phyloP scores from a whole-genome alignment of 768 basidiomycete genomes.

The Tephrocybe rancida region DNA sequence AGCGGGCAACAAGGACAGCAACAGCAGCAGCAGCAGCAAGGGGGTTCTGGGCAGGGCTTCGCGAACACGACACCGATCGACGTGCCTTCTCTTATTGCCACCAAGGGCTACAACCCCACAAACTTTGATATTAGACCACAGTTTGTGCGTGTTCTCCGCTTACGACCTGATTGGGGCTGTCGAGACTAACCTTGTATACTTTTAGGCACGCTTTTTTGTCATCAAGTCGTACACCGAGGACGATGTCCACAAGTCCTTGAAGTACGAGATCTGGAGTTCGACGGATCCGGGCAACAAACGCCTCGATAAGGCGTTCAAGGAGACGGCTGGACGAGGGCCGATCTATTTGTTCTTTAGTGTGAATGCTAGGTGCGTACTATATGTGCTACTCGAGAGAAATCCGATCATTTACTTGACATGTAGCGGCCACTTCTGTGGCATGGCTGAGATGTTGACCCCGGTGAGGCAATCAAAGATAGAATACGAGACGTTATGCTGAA shows the following conservation, averaged over 20 bases:
- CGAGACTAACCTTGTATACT: background rate
- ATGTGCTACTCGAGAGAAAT: background rate
- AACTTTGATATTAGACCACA: slow-evolving; percentile 81
- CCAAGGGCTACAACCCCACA: slow-evolving; percentile 90
- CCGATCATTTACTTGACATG: slow-evolving; percentile 3
- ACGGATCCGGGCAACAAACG: slow-evolving; percentile 97
- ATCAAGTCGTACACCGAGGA: slow-evolving; percentile 99
- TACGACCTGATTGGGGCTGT: background rate
- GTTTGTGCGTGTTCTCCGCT: slow-evolving; percentile 55
- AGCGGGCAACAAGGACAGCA: slow-evolving; percentile 19
- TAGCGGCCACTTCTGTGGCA: slow-evolving; percentile 97
- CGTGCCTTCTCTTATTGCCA: slow-evolving; percentile 80
- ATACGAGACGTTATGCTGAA: background rate
- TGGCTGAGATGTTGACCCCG: slow-evolving; percentile 97
- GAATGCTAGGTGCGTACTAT: slow-evolving; percentile 70
- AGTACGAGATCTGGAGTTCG: slow-evolving; percentile 98
- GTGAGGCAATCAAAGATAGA: slow-evolving; percentile 41
- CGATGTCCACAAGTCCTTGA: slow-evolving; percentile 97
- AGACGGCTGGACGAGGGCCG: slow-evolving; percentile 87
- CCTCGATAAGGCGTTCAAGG: slow-evolving; percentile 96
- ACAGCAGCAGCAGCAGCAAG: slow-evolving; percentile 19
- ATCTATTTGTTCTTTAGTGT: slow-evolving; percentile 99
- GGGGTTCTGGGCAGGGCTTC: slow-evolving; percentile 39
- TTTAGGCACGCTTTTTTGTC: slow-evolving; percentile 89
- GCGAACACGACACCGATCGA: slow-evolving; percentile 76